Evolutionary conservation across 768 basidiomycete species (phyloP).

Genomic region (Termitomyces sp.): DNA sequence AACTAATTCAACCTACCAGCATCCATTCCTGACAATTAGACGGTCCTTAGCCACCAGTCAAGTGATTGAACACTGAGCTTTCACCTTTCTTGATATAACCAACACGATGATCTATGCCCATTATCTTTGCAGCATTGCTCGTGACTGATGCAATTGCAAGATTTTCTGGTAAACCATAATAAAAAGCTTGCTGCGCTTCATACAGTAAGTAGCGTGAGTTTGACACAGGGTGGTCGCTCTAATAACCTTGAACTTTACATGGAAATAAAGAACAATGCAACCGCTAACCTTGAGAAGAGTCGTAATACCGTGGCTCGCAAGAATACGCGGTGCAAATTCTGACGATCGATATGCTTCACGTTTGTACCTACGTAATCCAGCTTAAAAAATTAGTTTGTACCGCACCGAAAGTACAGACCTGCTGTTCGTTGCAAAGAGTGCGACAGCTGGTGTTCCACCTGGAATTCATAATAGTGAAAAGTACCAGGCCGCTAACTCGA

Average conservation of each 20-base stretch:
- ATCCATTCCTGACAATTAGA: slow-evolving; percentile 57
- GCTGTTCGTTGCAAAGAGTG: slow-evolving; percentile 63
- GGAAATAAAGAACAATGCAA: not conserved
- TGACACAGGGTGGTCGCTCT: slow-evolving; percentile 67
- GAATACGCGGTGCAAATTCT: slow-evolving; percentile 75
- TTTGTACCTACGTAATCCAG: slow-evolving; percentile 49
- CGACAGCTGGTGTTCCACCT: slow-evolving; percentile 72
- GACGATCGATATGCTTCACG: slow-evolving; percentile 80
- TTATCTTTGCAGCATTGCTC: slow-evolving; percentile 62
- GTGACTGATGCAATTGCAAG: slow-evolving; percentile 75
- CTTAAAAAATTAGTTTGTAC: not conserved
- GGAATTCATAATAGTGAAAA: not conserved
- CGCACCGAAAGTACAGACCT: slow-evolving; percentile 23
- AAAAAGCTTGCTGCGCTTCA: slow-evolving; percentile 83
- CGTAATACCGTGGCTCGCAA: slow-evolving; percentile 62
- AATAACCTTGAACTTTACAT: not conserved
- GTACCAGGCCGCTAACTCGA: not conserved
- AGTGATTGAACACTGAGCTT: slow-evolving; percentile 1
- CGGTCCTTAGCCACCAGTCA: not conserved
- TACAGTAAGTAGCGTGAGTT: slow-evolving; percentile 76
- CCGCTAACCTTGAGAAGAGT: slow-evolving; percentile 69
- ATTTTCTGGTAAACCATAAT: slow-evolving; percentile 71
- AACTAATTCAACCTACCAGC: slow-evolving; percentile 45
- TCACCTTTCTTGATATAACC: slow-evolving; percentile 70
- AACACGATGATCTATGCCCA: slow-evolving; percentile 79